These are phyloP conservation scores for Colletotrichum sp. DNA, from an alignment of 2,329 filamentous ascomycete genomes.

Conservation along the genomic window DNA sequence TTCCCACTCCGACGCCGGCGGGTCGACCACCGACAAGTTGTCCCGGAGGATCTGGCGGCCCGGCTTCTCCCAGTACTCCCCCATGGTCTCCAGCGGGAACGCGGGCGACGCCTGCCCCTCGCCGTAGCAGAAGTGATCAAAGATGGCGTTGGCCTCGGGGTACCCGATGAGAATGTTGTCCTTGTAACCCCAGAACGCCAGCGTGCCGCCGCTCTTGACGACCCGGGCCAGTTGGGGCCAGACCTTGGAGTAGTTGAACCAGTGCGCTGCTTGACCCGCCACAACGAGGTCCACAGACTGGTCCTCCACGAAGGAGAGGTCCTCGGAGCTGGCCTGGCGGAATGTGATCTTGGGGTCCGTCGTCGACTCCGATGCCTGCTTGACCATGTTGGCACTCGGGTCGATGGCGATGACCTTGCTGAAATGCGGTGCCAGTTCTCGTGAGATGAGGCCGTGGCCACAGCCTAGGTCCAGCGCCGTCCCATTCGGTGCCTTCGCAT, in stretches of 20 bases:
- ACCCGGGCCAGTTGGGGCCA: constrained; percentile 62
- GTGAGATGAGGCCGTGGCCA: constrained; percentile 63
- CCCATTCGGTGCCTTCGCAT: constrained; percentile 31
- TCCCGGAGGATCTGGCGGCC: constrained; percentile 59
- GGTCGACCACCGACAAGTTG: constrained; percentile 54
- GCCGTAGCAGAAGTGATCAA: constrained; percentile 61
- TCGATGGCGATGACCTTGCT: constrained; percentile 56
- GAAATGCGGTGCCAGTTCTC: constrained; percentile 59
- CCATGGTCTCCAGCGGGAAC: constrained; percentile 53
- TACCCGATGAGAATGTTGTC: constrained; percentile 64
- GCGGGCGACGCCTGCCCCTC: constrained; percentile 46
- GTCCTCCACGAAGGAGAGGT: constrained; percentile 53
- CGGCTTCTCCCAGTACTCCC: constrained; percentile 65
- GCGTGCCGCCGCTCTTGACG: constrained; percentile 56
- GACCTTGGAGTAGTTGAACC: constrained; percentile 63
- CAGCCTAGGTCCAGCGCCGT: constrained; percentile 64
- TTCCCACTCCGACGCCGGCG: constrained; percentile 55
- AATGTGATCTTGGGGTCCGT: constrained; percentile 50
- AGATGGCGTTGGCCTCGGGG: constrained; percentile 53
- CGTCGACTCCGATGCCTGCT: constrained; percentile 49
- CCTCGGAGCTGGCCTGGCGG: constrained; percentile 55
- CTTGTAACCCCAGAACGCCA: constrained; percentile 72
- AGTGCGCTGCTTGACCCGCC: constrained; percentile 65
- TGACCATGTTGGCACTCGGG: constrained; percentile 61
- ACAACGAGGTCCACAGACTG: constrained; percentile 55